phyloP scores from a whole-genome alignment of 129 eudicot genomes.

The Escallonia rubra region DNA sequence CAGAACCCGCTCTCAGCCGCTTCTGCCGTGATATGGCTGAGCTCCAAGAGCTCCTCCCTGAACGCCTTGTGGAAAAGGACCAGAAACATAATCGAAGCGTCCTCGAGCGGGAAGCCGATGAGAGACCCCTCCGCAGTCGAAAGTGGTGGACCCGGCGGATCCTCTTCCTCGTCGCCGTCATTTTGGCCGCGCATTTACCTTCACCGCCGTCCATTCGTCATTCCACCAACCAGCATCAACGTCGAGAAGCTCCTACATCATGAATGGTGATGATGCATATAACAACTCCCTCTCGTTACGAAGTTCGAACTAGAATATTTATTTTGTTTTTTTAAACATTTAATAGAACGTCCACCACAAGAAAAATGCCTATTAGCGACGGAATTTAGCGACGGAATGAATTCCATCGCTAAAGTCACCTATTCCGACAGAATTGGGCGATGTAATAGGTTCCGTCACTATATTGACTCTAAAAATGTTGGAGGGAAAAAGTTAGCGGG shows the following conservation, averaged over 20 bases:
- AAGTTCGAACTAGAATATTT: conserved; percentile 21
- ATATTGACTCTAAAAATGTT: too few species aligned
- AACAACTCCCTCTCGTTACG: conserved; percentile 26
- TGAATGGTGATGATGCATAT: conserved; percentile 28
- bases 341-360: too few species aligned
- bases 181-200: conserved; percentile 18
- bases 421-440: too few species aligned
- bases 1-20: conserved; percentile 28
- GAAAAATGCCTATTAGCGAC: too few species aligned
- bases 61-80: conserved; percentile 73
- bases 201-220: conserved; percentile 53
- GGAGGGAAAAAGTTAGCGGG: too few species aligned
- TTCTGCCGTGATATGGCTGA: conserved; percentile 44
- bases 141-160: conserved; percentile 1
- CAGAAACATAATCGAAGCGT: conserved; percentile 56
- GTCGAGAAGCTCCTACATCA: conserved; percentile 35
- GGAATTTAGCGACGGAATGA: too few species aligned
- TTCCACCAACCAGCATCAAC: conserved; percentile 23
- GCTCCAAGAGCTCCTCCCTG: conserved; percentile 50
- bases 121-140: conserved; percentile 8
- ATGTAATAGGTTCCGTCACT: too few species aligned
- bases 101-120: conserved; percentile 37
- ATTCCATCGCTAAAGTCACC: too few species aligned
- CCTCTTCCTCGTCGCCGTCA: conserved; percentile 32
- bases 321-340: not conserved